Conservation (phyloP, 495 filamentous ascomycete genomes). For the Pseudevernia furfuracea region DNA sequence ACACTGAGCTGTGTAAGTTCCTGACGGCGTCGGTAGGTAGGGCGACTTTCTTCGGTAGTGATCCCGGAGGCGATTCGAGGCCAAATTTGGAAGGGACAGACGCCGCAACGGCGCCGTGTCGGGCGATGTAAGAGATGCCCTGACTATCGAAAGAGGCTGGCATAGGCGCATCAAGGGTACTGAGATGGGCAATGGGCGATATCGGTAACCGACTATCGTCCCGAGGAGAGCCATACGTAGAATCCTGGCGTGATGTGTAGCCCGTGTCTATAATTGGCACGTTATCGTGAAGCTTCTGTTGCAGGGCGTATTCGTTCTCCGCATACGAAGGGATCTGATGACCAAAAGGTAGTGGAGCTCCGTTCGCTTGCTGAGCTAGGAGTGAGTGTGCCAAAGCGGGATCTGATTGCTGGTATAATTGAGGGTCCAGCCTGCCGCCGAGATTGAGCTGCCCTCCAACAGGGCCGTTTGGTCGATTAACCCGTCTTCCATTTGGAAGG, state of each 20-base stretch:
- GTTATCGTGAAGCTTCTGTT: slow-evolving; percentile 38
- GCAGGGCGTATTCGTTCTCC: slow-evolving; percentile 27
- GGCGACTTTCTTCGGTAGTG: slow-evolving; percentile 48
- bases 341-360: slow-evolving; percentile 36
- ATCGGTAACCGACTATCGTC: slow-evolving; percentile 64
- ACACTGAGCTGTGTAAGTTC: slow-evolving; percentile 76
- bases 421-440: slow-evolving; percentile 65
- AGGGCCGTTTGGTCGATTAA: slow-evolving; percentile 56
- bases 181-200: slow-evolving; percentile 65
- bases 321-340: slow-evolving; percentile 34
- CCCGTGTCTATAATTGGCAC: slow-evolving; percentile 76
- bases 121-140: slow-evolving; percentile 82
- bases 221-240: slow-evolving; percentile 80
- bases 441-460: slow-evolving; percentile 54
- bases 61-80: slow-evolving; percentile 79
- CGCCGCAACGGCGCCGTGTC: slow-evolving; percentile 83
- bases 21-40: slow-evolving; percentile 67
- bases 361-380: slow-evolving; percentile 59
- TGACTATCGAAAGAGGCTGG: slow-evolving; percentile 96
- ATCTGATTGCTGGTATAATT: slow-evolving; percentile 54
- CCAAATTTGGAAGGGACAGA: slow-evolving; percentile 92
- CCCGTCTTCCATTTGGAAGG: slow-evolving; percentile 82
- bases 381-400: slow-evolving; percentile 80
- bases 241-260: slow-evolving; percentile 65
- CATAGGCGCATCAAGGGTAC: slow-evolving; percentile 85